phyloP scores from a whole-genome alignment of 345 rosid genomes.

The Melaleuca quinquenervia region DNA sequence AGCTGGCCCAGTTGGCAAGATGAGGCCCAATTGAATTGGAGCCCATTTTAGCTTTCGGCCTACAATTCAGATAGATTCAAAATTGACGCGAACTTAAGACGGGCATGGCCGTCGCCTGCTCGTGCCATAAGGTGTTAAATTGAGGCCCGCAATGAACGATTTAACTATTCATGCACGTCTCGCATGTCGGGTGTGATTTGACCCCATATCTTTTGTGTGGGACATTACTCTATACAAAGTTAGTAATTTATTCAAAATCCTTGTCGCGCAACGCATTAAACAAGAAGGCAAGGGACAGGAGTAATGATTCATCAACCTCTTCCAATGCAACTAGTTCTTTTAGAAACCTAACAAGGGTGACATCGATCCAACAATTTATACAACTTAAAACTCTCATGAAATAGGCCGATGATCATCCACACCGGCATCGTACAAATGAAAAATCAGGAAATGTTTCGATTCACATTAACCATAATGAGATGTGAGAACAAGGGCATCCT shows the following conservation, averaged over 20 bases:
- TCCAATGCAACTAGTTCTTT: background rate
- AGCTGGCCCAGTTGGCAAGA: background rate
- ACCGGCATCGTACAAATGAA: background rate
- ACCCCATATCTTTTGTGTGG: too few species aligned
- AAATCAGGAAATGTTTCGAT: background rate
- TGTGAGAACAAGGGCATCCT: background rate
- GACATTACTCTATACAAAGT: background rate
- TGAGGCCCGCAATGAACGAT: background rate
- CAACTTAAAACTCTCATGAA: background rate
- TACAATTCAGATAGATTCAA: background rate
- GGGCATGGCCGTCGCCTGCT: background rate
- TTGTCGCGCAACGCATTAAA: background rate
- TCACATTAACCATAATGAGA: background rate
- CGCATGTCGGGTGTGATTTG: too few species aligned
- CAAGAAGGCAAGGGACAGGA: background rate
- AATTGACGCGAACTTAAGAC: background rate
- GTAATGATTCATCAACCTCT: background rate
- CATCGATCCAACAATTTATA: background rate
- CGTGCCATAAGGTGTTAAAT: background rate
- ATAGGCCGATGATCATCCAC: background rate
- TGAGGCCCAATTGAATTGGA: background rate
- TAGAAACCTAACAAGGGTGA: background rate
- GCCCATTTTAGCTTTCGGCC: background rate
- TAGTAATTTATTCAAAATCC: background rate
- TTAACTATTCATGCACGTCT: too few species aligned